A percentile compares a stretch with the other conserved stretches of the same genome.
phyloP scores from a whole-genome alignment of 2,329 filamentous ascomycete species.

The Seiridium unicorne region DNA sequence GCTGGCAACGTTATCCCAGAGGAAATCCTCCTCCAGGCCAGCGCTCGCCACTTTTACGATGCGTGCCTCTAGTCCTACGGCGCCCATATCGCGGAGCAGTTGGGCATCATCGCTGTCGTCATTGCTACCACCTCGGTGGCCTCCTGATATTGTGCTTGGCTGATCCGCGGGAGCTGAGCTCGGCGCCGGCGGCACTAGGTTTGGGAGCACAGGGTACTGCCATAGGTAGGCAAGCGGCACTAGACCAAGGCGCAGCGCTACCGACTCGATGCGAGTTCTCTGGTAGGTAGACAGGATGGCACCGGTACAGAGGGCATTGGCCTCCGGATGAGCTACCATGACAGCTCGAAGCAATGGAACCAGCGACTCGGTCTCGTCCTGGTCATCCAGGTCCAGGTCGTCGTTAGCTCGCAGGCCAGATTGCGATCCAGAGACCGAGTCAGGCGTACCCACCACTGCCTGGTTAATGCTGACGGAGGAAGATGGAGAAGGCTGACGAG shows the following conservation, averaged over 20 bases:
- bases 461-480: background rate
- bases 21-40: constrained; percentile 74
- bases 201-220: constrained; percentile 78
- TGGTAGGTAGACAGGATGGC: constrained; percentile 96
- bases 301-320: constrained; percentile 84
- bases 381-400: constrained; percentile 12
- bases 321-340: constrained; percentile 68
- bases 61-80: constrained; percentile 76
- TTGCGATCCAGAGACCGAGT: background rate
- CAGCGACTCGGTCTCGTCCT: constrained; percentile 88
- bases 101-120: constrained; percentile 50
- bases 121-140: constrained; percentile 18
- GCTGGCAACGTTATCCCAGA: constrained; percentile 79
- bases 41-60: constrained; percentile 95
- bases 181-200: constrained; percentile 26
- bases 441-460: background rate
- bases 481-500: constrained; percentile 16
- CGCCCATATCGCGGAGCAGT: constrained; percentile 79
- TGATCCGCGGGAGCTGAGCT: constrained; percentile 14
- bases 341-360: constrained; percentile 70
- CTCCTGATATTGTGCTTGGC: constrained; percentile 17
- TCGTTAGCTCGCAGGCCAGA: background rate
- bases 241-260: constrained; percentile 81
- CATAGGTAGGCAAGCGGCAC: constrained; percentile 84
- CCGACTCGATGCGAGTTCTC: constrained; percentile 89